phyloP scores from a whole-genome alignment of 164 flowering plant genomes.

The Tinospora cordifolia region DNA sequence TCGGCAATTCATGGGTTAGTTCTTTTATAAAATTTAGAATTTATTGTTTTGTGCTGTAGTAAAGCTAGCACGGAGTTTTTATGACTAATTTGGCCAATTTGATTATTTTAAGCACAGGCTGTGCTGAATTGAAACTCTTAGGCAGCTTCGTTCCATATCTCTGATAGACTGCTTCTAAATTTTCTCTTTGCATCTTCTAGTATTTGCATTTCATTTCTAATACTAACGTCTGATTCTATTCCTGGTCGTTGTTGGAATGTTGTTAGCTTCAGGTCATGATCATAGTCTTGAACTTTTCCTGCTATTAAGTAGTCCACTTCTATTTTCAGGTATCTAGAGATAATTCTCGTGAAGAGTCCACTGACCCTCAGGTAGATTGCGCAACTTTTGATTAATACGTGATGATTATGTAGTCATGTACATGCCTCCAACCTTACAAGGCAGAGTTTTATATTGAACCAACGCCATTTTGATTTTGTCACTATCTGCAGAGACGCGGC shows the following conservation, averaged over 20 bases:
- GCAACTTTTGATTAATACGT: neutral
- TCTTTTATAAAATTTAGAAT: neutral
- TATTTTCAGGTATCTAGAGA: constrained; percentile 16
- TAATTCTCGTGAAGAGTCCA: constrained; percentile 6
- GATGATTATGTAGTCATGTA: neutral
- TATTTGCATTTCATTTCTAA: neutral
- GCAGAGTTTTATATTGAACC: neutral
- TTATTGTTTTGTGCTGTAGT: too few relatives aligned
- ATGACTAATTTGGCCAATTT: too few relatives aligned
- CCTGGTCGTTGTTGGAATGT: too few relatives aligned
- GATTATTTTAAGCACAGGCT: too few relatives aligned
- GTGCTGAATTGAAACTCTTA: too few relatives aligned
- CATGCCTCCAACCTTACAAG: neutral
- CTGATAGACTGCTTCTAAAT: too few relatives aligned
- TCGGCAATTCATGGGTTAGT: neutral
- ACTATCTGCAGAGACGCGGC: constrained; percentile 35
- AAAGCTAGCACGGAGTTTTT: too few relatives aligned
- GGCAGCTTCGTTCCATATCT: too few relatives aligned
- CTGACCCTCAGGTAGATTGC: constrained; percentile 17
- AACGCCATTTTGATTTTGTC: neutral
- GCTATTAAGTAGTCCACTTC: neutral
- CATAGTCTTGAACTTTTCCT: neutral
- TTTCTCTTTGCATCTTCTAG: neutral
- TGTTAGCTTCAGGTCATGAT: neutral
- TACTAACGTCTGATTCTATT: neutral